Evolutionary conservation across 768 basidiomycete genomes (phyloP).

Genomic region (Asterophora lycoperdoides): DNA sequence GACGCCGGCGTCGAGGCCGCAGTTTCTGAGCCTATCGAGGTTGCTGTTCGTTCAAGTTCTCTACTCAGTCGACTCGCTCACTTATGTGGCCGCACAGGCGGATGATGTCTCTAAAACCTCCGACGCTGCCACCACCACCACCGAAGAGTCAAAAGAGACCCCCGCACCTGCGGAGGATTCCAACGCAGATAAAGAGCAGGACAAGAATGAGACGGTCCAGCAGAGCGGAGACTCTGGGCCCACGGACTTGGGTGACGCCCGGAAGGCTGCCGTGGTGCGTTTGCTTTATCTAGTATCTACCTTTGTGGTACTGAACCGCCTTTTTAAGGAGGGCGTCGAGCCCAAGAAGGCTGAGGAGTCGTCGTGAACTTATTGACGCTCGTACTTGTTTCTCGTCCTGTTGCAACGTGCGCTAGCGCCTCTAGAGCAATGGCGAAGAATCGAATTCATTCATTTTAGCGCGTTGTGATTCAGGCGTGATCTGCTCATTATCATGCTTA

Average conservation of each 20-base stretch:
- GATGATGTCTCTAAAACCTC: conserved; percentile 17
- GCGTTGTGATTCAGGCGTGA: no score
- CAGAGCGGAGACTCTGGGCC: conserved; percentile 21
- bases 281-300: not conserved
- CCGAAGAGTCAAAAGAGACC: conserved; percentile 8
- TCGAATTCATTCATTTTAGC: not conserved
- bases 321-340: conserved; percentile 19
- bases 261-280: conserved; percentile 25
- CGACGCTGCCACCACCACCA: not conserved
- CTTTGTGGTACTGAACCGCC: not conserved
- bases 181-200: conserved; percentile 2
- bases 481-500: no score
- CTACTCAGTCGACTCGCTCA: not conserved
- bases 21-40: conserved; percentile 28
- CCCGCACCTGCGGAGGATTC: not conserved
- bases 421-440: not conserved
- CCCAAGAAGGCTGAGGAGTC: conserved; percentile 17
- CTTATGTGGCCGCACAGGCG: not conserved
- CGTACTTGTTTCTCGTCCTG: not conserved
- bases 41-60: conserved; percentile 17
- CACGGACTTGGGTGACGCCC: conserved; percentile 20
- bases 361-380: not conserved
- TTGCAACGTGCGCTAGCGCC: not conserved
- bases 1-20: conserved; percentile 38
- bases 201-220: conserved; percentile 16